These are phyloP conservation scores for Neurospora sp. DNA, from an alignment of 495 filamentous ascomycete genomes.

Conservation along the genomic window DNA sequence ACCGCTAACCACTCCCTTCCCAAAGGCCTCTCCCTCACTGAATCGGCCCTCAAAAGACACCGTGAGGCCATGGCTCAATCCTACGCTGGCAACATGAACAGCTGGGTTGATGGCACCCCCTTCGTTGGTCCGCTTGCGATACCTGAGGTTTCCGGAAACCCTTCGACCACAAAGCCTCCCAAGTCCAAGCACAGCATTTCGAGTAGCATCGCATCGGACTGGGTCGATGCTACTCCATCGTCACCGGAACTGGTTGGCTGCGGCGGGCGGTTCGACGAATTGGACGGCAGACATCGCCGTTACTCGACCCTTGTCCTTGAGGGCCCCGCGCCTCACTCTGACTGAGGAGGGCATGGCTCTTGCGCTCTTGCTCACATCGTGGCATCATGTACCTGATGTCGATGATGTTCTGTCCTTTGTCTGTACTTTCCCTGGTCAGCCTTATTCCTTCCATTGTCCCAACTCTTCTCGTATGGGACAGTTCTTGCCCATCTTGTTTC, in stretches of 20 bases:
- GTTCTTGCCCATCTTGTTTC: neutral
- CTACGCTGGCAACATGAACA: neutral
- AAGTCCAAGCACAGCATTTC: neutral
- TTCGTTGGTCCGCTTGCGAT: neutral
- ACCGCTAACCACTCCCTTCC: neutral
- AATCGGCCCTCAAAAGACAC: neutral
- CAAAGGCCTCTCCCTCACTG: neutral
- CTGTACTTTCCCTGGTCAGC: neutral
- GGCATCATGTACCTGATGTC: neutral
- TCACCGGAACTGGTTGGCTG: no score
- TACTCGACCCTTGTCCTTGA: neutral
- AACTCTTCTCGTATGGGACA: neutral
- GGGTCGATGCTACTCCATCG: no score
- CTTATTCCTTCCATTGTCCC: neutral
- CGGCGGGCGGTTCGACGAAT: no score
- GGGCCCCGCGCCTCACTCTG: neutral
- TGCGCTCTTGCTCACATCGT: neutral
- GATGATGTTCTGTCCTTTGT: neutral
- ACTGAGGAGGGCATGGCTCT: neutral
- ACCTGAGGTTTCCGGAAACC: neutral
- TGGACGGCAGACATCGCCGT: neutral
- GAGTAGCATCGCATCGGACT: neutral
- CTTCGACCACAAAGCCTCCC: neutral
- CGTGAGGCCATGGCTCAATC: neutral
- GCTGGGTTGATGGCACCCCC: conserved; percentile 8